phyloP scores from a whole-genome alignment of 1,284 basidiomycete species.

The Ustilago trichophora region DNA sequence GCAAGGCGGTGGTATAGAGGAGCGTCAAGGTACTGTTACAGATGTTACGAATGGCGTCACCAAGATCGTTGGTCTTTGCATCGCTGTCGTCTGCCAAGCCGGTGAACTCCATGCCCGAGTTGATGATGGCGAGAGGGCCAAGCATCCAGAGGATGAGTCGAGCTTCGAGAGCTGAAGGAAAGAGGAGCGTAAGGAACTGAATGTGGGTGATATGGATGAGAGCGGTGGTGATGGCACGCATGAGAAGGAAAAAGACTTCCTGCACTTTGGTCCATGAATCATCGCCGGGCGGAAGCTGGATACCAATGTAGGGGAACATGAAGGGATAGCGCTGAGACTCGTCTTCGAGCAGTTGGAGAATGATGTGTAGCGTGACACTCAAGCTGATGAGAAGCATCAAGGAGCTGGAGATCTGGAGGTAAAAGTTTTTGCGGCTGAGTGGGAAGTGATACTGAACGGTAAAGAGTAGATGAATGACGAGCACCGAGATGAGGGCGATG shows the following conservation, averaged over 20 bases:
- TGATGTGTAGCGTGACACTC: constrained; percentile 69
- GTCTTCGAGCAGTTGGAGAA: constrained; percentile 73
- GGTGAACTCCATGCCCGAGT: constrained; percentile 85
- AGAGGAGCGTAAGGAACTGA: constrained; percentile 94
- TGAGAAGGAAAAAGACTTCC: constrained; percentile 82
- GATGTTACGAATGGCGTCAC: constrained; percentile 86
- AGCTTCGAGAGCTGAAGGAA: constrained; percentile 89
- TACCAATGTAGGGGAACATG: constrained; percentile 88
- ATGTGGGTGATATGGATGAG: constrained; percentile 94
- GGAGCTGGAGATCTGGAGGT: constrained; percentile 84
- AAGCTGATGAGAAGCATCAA: constrained; percentile 74
- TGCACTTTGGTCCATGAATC: constrained; percentile 75
- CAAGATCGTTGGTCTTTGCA: constrained; percentile 71
- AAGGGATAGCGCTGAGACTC: constrained; percentile 87
- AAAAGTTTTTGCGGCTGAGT: constrained; percentile 88
- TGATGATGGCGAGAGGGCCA: constrained; percentile 85
- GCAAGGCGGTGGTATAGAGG: constrained; percentile 86
- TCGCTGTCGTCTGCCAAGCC: constrained; percentile 72
- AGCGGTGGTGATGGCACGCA: constrained; percentile 84
- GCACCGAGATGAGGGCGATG: constrained; percentile 83
- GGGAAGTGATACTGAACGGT: constrained; percentile 96
- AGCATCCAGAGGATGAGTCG: constrained; percentile 86
- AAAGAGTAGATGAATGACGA: constrained; percentile 90
- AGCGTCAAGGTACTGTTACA: constrained; percentile 94
- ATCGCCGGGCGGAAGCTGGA: constrained; percentile 77